Percentiles rank a stretch among this genome's conserved stretches.
These are phyloP conservation scores for Cryptococcus amylolentus DNA, from an alignment of 1,284 basidiomycete species.

Conservation along the genomic window DNA sequence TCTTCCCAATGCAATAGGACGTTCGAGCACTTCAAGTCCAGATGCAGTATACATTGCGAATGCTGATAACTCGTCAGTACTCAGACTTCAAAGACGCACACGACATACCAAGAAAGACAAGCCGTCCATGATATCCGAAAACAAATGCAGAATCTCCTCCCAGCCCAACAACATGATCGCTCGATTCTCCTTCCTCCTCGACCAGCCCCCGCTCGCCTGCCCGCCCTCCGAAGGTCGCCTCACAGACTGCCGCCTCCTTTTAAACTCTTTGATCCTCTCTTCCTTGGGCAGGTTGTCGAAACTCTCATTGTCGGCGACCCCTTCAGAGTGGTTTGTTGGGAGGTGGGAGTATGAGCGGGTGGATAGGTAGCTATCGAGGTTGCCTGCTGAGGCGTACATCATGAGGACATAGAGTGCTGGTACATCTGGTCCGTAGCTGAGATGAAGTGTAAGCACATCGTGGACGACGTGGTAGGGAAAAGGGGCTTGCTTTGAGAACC, in stretches of 20 bases:
- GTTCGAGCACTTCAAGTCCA: slow-evolving; percentile 90
- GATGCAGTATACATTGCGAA: slow-evolving; percentile 67
- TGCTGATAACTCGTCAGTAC: background rate
- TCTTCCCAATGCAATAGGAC: slow-evolving; percentile 90
- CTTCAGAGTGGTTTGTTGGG: slow-evolving; percentile 45
- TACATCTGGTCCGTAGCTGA: slow-evolving; percentile 71
- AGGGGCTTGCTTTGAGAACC: slow-evolving; percentile 60
- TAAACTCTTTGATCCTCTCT: slow-evolving; percentile 59
- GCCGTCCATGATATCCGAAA: slow-evolving; percentile 72
- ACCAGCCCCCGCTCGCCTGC: slow-evolving; percentile 11
- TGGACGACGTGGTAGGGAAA: too few relatives aligned
- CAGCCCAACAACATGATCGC: slow-evolving; percentile 75
- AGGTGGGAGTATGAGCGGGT: slow-evolving; percentile 52
- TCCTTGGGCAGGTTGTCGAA: slow-evolving; percentile 58
- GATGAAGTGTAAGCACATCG: background rate
- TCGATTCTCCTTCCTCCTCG: slow-evolving; percentile 45
- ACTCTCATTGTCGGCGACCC: slow-evolving; percentile 34
- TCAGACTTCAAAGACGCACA: too few relatives aligned
- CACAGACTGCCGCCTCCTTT: slow-evolving; percentile 30
- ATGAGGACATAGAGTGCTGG: slow-evolving; percentile 81
- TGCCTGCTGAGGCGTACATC: slow-evolving; percentile 88
- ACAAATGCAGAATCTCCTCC: slow-evolving; percentile 72
- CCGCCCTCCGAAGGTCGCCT: slow-evolving; percentile 41
- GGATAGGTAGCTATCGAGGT: slow-evolving; percentile 77
- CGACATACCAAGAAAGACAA: slow-evolving; percentile 69